Base-by-base conservation (phyloP, 495 filamentous ascomycete genomes). In the Talaromyces trachyspermus region DNA sequence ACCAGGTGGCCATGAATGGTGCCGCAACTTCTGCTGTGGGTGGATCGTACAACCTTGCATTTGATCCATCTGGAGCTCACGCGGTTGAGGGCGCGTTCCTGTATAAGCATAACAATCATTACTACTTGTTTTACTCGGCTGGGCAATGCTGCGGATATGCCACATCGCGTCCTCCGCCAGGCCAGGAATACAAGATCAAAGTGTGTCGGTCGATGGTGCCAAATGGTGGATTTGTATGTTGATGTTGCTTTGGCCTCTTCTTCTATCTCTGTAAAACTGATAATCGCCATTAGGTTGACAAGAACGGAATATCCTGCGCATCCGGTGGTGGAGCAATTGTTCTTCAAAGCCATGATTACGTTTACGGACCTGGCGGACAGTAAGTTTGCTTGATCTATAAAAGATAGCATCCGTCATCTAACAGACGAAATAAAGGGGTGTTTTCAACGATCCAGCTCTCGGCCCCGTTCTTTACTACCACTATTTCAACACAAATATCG, bases 311-410 rank as follows among this genome's bases (percentile, higher is more conserved):
- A 2, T 56, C 71, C 0, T 88, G 84, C 65, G 75, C 70, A 0
- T 50, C 54, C 6, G 74, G 78, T 12, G 85, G 86, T 3, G 86
- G 86, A 0, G 85, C 77, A 0, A 62, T 78, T 4, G 78, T 88
- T 2, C 64, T 88, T 0, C 71, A 71, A 33, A 77, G 70, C 5
- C 81, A 88, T 42, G 81, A 62, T 2, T 75, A 61, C 14, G 75
- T 85, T 1, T 90, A 90, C 57, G 85, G 78, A 12, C 84, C 86
- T 10, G 86, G 85, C 35, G 86, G 85, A 27, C 83, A 88, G 74
- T 69, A 63, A 27, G 67, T 60, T 17, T 29, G 14, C 12, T 37
- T 15, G n/a, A 37, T 37, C 33, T n/a, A 15, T 4, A 18, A 14
- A 18, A 10, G 5, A 10, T 37, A 7, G 17, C 7, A 18, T 44